phyloP scores from a whole-genome alignment of 2,329 filamentous ascomycete genomes.

The Cladophialophora carrionii region DNA sequence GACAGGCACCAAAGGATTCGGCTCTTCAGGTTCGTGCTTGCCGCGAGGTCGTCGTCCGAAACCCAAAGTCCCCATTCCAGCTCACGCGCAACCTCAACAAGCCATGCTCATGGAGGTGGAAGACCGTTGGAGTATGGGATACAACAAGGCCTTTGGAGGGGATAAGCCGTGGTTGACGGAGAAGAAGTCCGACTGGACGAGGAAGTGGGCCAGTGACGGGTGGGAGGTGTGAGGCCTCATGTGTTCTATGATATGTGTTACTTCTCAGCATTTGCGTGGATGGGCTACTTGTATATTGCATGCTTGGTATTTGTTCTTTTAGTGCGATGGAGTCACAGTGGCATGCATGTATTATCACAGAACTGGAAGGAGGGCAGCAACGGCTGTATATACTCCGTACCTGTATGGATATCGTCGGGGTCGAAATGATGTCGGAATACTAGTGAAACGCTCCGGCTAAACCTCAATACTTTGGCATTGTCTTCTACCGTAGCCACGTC shows the following conservation, averaged over 20 bases:
- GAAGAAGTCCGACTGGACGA: conserved; percentile 25
- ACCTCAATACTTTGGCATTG: too few relatives aligned
- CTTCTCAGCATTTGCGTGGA: background rate
- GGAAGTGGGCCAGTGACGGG: conserved; percentile 38
- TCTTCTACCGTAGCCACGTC: too few relatives aligned
- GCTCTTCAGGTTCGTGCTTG: conserved; percentile 28
- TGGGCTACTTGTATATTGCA: background rate
- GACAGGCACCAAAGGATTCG: conserved; percentile 4
- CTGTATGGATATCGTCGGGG: background rate
- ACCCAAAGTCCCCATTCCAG: conserved; percentile 40
- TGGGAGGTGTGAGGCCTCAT: conserved; percentile 39
- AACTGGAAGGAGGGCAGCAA: background rate
- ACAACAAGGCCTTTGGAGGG: conserved; percentile 33
- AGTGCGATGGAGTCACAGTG: background rate
- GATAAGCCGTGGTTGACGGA: conserved; percentile 32
- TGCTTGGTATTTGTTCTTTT: background rate
- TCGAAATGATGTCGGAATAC: background rate
- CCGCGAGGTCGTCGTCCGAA: conserved; percentile 38
- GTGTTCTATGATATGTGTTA: background rate
- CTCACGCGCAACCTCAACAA: conserved; percentile 48
- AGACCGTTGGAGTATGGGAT: conserved; percentile 36
- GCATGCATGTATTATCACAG: background rate
- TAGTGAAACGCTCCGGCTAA: too few relatives aligned
- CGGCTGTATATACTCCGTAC: background rate
- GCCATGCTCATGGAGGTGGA: conserved; percentile 51